Conservation (phyloP, 2,329 filamentous ascomycete genomes). For the Neospermospora avenae region DNA sequence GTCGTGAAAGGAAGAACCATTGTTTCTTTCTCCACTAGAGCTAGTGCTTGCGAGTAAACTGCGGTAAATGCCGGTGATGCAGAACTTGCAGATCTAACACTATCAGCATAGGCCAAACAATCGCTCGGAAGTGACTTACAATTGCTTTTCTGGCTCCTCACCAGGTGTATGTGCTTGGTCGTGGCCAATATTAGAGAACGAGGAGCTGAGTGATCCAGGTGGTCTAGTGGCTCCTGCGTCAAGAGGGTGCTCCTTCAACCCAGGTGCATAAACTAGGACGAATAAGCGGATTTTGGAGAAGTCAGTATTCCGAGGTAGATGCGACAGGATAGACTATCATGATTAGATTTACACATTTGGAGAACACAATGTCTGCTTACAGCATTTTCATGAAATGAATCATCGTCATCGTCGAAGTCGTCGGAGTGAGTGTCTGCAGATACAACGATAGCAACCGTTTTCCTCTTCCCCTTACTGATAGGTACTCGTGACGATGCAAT, state of each 20-base stretch:
- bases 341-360: slow-evolving; percentile 17
- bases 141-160: slow-evolving; percentile 58
- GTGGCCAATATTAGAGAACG: slow-evolving; percentile 81
- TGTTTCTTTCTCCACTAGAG: slow-evolving; percentile 77
- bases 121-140: slow-evolving; percentile 42
- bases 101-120: slow-evolving; percentile 33
- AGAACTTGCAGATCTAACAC: slow-evolving; percentile 42
- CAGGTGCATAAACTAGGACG: slow-evolving; percentile 84
- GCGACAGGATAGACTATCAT: slow-evolving; percentile 75
- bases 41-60: slow-evolving; percentile 74
- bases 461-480: slow-evolving; percentile 45
- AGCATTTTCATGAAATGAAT: slow-evolving; percentile 70
- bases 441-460: slow-evolving; percentile 83
- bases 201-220: slow-evolving; percentile 69
- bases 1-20: slow-evolving; percentile 90
- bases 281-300: slow-evolving; percentile 74
- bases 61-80: slow-evolving; percentile 67
- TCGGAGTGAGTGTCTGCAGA: slow-evolving; percentile 69
- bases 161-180: slow-evolving; percentile 67
- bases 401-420: slow-evolving; percentile 57
- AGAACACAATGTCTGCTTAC: slow-evolving; percentile 50
- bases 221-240: slow-evolving; percentile 53
- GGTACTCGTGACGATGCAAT: slow-evolving; percentile 30
- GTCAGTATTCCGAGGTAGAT: slow-evolving; percentile 77
- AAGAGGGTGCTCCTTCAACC: slow-evolving; percentile 63